Evolutionary conservation across 805 yeast species (phyloP), one percentile per base, ranked within the genome.

Genomic region (Candida ovalis): DNA sequence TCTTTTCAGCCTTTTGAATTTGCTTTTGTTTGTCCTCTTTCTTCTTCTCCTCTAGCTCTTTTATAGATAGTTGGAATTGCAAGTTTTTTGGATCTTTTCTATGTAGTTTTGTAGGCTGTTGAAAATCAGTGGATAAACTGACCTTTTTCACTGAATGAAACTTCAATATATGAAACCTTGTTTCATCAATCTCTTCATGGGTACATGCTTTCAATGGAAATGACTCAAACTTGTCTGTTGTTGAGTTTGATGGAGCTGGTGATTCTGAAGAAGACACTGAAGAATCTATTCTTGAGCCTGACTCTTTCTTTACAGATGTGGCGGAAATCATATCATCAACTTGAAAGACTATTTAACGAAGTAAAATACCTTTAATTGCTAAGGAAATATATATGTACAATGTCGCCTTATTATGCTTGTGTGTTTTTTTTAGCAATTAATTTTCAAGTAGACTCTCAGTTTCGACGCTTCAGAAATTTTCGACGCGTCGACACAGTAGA

Each of bases 31-130:
- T 62, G 47, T 72, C 71, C 55, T 79, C 82, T 46, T 67, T 70
- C 59, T 75, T 78, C 59, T 84, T 76, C 45, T 75, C 78, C 45
- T 85, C 92, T 56, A 86, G 77, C 61, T 87, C 94, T 49, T 84
- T 81, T 58, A 90, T 69, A 2, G 91, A 82, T 57, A 89, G 72
- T 65, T 89, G 95, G 61, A 87, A 87, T 64, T 91, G 97, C 62
- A 92, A 72, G 63, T 88, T 88, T 60, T 89, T 80, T 1, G 99
- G 97, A 66, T 92, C 98, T 62, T 92, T 91, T 57, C 98, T 77
- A 65, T 91, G 97, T 62, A 92, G 71, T 57, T 97, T 73, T 18
- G 91, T 84, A 0, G 99, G 99, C 50, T 78, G 78, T 47, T 81
- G 83, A 64, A 92, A 94, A 52, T 82, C 82, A 32, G 72, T 69